Base-by-base conservation (phyloP, 345 rosid genomes). In the Geranium brycei region DNA sequence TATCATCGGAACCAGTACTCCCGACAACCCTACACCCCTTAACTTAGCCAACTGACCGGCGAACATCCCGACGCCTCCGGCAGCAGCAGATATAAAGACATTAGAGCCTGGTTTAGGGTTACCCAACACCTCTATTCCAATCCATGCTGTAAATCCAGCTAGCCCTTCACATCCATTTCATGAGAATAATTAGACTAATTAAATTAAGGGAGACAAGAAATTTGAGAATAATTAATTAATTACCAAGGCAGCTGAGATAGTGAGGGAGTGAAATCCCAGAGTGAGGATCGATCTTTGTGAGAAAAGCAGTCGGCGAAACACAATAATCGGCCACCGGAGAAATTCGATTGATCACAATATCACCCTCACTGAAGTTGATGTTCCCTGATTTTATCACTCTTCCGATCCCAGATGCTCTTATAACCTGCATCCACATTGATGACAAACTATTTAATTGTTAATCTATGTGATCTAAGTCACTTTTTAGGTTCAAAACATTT, bases 21-120 rank as follows among this genome's bases (percentile, higher is more conserved):
- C 86, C 83, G 12, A 79, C 59, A 13, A 82, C 86, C n/a, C 72
- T 63, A 31, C 83, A 79, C 83, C 83, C 61, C 40, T 79, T 41
- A 82, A 77, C 65, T 79, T 82, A 15, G 82, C 83, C 68, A 82
- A 65, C 56, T 82, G 80, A 11, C 83, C 83, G 2, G 86, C 86
- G 31, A 40, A 31, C 82, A 82, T 73, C n/a, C 83, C 86, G 17
- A 82, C 86, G 1, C 82, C 83, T 7, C 83, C 82, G 0, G 83
- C 83, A 0, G 86, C 86, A 1, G 83, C 82, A 2, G 83, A 82
- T 53, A 82, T 60, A 57, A 82, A 82, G 17, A 79, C 71, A 10
- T 75, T 77, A 3, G 73, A 63, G 0, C 82, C 86, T 17, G 66
- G 59, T 59, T 73, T 79, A 17, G 71, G 64, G 17, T 77, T 76